Percentiles rank a stretch among this genome's conserved stretches.
Evolutionary conservation across 768 basidiomycete genomes (phyloP).

Genomic region (Podaxis sp.): DNA sequence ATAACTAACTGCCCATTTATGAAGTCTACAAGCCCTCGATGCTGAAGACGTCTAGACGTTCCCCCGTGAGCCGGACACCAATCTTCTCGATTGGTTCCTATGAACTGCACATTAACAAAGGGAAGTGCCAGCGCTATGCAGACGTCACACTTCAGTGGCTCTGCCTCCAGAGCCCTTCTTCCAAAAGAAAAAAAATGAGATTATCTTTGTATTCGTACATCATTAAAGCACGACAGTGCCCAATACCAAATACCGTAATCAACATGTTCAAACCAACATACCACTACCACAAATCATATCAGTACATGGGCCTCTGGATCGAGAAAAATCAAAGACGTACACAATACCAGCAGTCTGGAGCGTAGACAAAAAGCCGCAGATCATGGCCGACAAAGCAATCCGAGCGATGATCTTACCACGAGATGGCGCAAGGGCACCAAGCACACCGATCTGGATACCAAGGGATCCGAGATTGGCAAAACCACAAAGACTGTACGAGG

Average conservation of each 20-base stretch:
- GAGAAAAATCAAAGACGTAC: conserved; percentile 25
- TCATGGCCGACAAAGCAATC: conserved; percentile 54
- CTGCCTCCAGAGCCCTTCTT: background rate
- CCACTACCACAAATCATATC: conserved; percentile 32
- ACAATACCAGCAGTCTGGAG: conserved; percentile 36
- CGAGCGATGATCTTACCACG: conserved; percentile 70
- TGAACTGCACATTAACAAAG: too few relatives aligned
- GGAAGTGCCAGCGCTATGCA: too few relatives aligned
- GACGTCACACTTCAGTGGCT: background rate
- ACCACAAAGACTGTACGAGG: conserved; percentile 86
- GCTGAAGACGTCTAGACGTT: too few relatives aligned
- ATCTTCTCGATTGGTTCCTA: too few relatives aligned
- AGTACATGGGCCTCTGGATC: conserved; percentile 1
- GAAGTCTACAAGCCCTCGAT: too few relatives aligned
- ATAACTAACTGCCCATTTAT: too few relatives aligned
- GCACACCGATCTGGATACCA: conserved; percentile 73
- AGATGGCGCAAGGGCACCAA: conserved; percentile 46
- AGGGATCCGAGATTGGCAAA: conserved; percentile 87
- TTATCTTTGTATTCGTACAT: background rate
- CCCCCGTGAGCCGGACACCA: too few relatives aligned
- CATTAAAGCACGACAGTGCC: background rate
- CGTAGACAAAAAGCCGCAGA: conserved; percentile 32
- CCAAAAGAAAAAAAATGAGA: background rate
- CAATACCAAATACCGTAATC: background rate
- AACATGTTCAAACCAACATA: conserved; percentile 40